Conservation (phyloP, 2,329 filamentous ascomycete genomes). For the Macrophomina phaseolina region DNA sequence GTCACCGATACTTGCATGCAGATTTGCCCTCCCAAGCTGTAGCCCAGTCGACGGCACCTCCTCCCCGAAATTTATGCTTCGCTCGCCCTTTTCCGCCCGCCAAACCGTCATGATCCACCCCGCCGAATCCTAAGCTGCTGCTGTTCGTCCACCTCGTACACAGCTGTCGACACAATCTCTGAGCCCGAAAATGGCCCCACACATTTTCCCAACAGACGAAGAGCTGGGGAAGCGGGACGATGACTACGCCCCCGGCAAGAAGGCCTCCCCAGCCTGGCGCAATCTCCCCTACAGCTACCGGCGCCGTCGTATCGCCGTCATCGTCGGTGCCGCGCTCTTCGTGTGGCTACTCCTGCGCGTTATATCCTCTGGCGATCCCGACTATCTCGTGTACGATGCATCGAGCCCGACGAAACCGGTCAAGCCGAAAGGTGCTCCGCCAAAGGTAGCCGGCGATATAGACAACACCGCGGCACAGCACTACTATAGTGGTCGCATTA, state of each 20-base stretch:
- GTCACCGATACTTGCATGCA: not conserved
- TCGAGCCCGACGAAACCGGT: slow-evolving; percentile 1
- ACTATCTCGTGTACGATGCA: not conserved
- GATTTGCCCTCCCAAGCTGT: not conserved
- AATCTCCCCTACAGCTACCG: slow-evolving; percentile 48
- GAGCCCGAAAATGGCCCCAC: slow-evolving; percentile 22
- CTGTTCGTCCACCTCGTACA: not conserved
- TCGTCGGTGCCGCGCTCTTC: slow-evolving; percentile 49
- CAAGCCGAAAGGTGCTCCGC: slow-evolving; percentile 34
- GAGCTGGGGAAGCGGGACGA: slow-evolving; percentile 71
- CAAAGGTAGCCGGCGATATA: slow-evolving; percentile 30
- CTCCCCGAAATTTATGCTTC: not conserved
- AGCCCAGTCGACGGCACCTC: not conserved
- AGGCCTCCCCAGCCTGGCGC: slow-evolving; percentile 40
- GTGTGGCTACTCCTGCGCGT: slow-evolving; percentile 70
- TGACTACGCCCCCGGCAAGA: slow-evolving; percentile 56
- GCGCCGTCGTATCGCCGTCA: slow-evolving; percentile 55
- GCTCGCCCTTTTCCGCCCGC: not conserved
- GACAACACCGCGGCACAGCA: slow-evolving; percentile 41
- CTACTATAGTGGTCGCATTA: slow-evolving; percentile 72
- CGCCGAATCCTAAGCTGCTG: slow-evolving; percentile 11
- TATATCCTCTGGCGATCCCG: slow-evolving; percentile 33
- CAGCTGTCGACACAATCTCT: not conserved
- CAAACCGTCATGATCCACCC: not conserved
- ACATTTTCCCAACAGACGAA: slow-evolving; percentile 59